These are phyloP conservation scores for Lentinula detonsa DNA, from an alignment of 768 basidiomycete genomes.

Conservation along the genomic window DNA sequence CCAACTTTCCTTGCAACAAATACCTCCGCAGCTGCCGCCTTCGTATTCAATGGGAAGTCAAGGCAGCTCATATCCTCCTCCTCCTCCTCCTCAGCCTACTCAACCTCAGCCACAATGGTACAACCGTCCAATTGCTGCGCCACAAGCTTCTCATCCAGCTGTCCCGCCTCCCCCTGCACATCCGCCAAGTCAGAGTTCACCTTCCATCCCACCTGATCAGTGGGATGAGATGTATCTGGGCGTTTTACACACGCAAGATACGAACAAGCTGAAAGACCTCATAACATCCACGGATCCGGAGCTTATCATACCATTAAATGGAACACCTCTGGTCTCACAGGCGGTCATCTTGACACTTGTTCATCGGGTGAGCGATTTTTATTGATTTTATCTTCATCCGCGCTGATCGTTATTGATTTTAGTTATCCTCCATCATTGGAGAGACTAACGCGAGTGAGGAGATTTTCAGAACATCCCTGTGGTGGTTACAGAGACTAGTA, in stretches of 20 bases:
- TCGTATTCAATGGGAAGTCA: slow-evolving; percentile 13
- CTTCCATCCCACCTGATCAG: slow-evolving; percentile 59
- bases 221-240: slow-evolving; percentile 84
- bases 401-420: slow-evolving; percentile 9
- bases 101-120: slow-evolving; percentile 52
- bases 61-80: slow-evolving; percentile 19
- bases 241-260: slow-evolving; percentile 71
- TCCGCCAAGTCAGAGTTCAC: slow-evolving; percentile 39
- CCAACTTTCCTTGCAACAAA: background rate
- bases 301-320: slow-evolving; percentile 71
- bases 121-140: slow-evolving; percentile 60
- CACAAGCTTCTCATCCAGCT: slow-evolving; percentile 76
- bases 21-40: background rate
- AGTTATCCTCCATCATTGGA: slow-evolving; percentile 72
- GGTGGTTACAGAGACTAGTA: slow-evolving; percentile 82
- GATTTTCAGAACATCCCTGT: slow-evolving; percentile 72
- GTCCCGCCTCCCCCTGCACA: slow-evolving; percentile 51
- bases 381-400: background rate
- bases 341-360: slow-evolving; percentile 81
- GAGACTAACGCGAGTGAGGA: slow-evolving; percentile 77
- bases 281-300: slow-evolving; percentile 73
- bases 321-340: slow-evolving; percentile 67
- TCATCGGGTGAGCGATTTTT: slow-evolving; percentile 55
- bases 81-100: slow-evolving; percentile 19
- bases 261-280: slow-evolving; percentile 67